Evolutionary conservation across 73 alveolate species (phyloP), one percentile per base, ranked within the genome.

Genomic region (Paramecium octaurelia): DNA sequence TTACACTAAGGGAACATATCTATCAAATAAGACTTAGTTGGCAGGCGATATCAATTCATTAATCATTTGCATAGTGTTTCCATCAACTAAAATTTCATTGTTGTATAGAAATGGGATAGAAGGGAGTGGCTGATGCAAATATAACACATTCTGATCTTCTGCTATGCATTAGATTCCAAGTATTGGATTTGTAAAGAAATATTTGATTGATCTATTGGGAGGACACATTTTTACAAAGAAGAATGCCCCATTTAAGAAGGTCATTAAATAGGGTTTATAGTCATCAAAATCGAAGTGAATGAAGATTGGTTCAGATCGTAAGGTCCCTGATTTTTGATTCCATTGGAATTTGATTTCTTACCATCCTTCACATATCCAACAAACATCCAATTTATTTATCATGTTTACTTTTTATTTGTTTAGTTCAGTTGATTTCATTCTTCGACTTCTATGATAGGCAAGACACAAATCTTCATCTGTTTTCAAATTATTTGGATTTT

Each of bases 321-420:
- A 38, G 38, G 58, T 0, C 11, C 88, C 88, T 7, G 88, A 75
- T 20, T 75, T 75, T 12, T 12, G 40, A 42, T 35, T 75, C 68
- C 60, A 75, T n/a, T 35, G n/a, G 40, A 75, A 75, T 75, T 38
- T 75, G n/a, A 75, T 75, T 75, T 75, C 88, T 38, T 38, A 38
- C 88, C 88, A 75, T 9, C 88, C 88, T 75, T 75, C 58, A 35
- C 88, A 75, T 35, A 75, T 75, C 88, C 88, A 75, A 75, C 88
- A 75, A 35, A 75, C 60, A 75, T 75, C 88, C 59, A 75, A 38
- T 38, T 42, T 42, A 75, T 75, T 75, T 10, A 38, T 75, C 88
- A 35, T 75, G 18, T 38, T 75, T 36, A 75, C 27, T n/a, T 75
- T 75, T 18, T 75, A 75, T 10, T 36, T 38, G 23, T 38, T 75